phyloP scores from a whole-genome alignment of 176 grass and related monocot species.

The Ananas comosus region DNA sequence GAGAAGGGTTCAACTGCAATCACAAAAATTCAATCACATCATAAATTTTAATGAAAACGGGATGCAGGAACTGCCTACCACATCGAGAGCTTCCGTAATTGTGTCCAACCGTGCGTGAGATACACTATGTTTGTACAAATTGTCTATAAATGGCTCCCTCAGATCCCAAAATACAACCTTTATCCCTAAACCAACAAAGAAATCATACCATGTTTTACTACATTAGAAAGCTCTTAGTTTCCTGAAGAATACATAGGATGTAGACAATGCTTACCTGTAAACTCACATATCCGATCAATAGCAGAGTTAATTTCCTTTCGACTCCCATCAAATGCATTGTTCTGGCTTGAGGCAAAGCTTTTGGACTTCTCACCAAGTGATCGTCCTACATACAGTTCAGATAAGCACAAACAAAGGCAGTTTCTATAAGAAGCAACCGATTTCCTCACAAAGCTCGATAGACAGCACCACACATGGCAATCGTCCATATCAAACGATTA shows the following conservation, averaged over 20 bases:
- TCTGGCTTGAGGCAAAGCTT: conserved; percentile 40
- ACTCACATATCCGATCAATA: conserved; percentile 87
- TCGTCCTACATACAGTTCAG: conserved; percentile 48
- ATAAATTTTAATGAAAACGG: not conserved
- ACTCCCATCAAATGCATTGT: conserved; percentile 79
- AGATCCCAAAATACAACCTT: conserved; percentile 99
- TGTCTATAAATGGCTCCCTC: conserved; percentile 79
- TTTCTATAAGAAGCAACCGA: not conserved
- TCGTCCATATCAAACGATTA: too few relatives aligned
- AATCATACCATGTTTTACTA: conserved; percentile 1
- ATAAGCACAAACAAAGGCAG: conserved; percentile 12
- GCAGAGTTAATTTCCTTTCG: conserved; percentile 93
- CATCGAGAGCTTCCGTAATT: conserved; percentile 73
- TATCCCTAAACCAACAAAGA: conserved; percentile 47
- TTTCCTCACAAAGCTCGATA: not conserved
- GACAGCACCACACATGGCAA: not conserved
- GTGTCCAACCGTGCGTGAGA: conserved; percentile 60
- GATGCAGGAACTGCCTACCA: conserved; percentile 34
- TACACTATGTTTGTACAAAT: conserved; percentile 71
- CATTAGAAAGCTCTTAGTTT: conserved; percentile 15
- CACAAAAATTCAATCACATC: too few relatives aligned
- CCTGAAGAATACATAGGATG: conserved; percentile 1
- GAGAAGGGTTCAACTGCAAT: too few relatives aligned
- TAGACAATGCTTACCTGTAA: conserved; percentile 55
- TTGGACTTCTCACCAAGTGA: conserved; percentile 58